Percentiles rank a stretch among this genome's conserved stretches.
Conservation (phyloP, 768 basidiomycete genomes). For the Trametes gibbosa region DNA sequence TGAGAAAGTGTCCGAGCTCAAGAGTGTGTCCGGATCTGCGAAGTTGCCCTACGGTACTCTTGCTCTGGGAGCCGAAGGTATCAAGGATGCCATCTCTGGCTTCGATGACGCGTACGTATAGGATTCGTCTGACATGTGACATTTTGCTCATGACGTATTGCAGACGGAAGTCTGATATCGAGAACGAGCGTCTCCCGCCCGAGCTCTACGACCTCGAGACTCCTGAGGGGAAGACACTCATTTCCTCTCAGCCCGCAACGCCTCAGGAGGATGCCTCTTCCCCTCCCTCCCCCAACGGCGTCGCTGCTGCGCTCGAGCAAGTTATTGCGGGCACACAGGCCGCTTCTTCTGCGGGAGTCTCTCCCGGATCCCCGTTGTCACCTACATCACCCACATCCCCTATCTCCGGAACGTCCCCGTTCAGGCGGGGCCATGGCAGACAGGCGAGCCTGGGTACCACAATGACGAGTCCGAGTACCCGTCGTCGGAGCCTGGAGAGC, state of each 20-base stretch:
- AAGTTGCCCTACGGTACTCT: conserved; percentile 82
- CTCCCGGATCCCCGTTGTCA: conserved; percentile 45
- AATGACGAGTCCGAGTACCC: conserved; percentile 90
- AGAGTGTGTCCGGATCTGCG: conserved; percentile 76
- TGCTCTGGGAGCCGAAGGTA: conserved; percentile 87
- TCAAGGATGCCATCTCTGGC: conserved; percentile 89
- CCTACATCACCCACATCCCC: conserved; percentile 42
- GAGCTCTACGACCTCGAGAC: conserved; percentile 84
- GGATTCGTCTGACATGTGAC: neutral
- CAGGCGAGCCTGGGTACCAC: conserved; percentile 91
- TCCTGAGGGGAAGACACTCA: conserved; percentile 62
- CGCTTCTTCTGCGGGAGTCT: conserved; percentile 33
- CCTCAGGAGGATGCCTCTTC: conserved; percentile 44
- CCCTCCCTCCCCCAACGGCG: conserved; percentile 30
- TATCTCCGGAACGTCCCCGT: conserved; percentile 38
- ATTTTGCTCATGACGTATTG: neutral
- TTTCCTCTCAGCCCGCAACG: conserved; percentile 52
- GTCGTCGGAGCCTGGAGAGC: conserved; percentile 89
- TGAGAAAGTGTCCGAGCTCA: conserved; percentile 95
- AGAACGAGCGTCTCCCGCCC: conserved; percentile 97
- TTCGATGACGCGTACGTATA: conserved; percentile 92
- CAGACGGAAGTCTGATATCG: conserved; percentile 96
- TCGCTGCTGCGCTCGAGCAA: conserved; percentile 32
- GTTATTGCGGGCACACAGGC: conserved; percentile 21
- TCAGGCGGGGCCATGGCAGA: conserved; percentile 70